These are phyloP conservation scores for Cyathus striatus DNA, from an alignment of 768 basidiomycete species.

Conservation along the genomic window DNA sequence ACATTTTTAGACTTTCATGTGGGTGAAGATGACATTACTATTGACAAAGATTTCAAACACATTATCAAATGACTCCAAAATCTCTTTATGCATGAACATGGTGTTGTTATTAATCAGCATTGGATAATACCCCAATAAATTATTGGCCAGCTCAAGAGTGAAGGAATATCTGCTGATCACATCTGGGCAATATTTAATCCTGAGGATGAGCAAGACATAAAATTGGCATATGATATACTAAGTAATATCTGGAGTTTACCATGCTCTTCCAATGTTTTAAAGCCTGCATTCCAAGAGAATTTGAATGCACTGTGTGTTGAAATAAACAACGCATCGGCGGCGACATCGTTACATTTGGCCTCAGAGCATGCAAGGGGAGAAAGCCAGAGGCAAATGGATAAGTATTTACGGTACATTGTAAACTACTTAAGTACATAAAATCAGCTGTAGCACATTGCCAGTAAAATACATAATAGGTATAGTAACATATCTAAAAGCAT, in stretches of 20 bases:
- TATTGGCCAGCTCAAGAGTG: conserved; percentile 9
- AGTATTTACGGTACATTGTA: no score
- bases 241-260: conserved; percentile 15
- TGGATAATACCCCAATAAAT: conserved; percentile 15
- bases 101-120: conserved; percentile 12
- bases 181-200: conserved; percentile 15
- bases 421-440: no score
- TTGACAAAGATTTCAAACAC: conserved; percentile 26
- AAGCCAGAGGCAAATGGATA: no score
- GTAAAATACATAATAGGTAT: no score
- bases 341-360: no score
- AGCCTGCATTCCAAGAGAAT: conserved; percentile 6
- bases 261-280: background rate
- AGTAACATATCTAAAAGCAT: no score
- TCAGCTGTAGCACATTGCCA: no score
- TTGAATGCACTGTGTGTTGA: conserved; percentile 6
- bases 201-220: conserved; percentile 17
- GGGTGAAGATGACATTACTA: conserved; percentile 23
- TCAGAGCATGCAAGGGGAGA: no score
- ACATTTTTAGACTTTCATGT: conserved; percentile 16
- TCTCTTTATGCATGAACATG: conserved; percentile 15
- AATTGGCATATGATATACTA: conserved; percentile 15
- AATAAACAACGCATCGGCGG: no score
- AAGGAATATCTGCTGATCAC: conserved; percentile 11
- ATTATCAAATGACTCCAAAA: conserved; percentile 18